Percentiles rank a stretch among this genome's conserved stretches.
These are phyloP conservation scores for Apophysomyces variabilis DNA, from an alignment of 371 early-diverging fungal species.

Conservation along the genomic window DNA sequence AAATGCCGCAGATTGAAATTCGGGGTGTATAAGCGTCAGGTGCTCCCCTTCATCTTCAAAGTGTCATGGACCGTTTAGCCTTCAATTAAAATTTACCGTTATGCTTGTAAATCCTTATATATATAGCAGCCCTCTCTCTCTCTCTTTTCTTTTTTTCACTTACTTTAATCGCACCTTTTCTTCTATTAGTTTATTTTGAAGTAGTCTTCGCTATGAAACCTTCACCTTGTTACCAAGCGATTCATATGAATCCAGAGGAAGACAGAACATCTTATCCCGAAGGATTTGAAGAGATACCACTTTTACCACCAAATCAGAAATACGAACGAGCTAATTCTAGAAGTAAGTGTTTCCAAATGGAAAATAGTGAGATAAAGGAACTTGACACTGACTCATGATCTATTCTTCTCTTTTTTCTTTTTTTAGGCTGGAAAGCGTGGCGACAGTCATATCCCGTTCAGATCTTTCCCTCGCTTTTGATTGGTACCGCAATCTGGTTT, in stretches of 20 bases:
- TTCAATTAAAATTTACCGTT: conserved; percentile 3
- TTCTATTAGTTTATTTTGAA: no score
- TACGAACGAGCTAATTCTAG: not conserved
- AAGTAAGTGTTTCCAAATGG: conserved; percentile 9
- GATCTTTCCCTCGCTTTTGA: conserved; percentile 35
- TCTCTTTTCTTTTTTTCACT: no score
- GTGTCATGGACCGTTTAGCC: not conserved
- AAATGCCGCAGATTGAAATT: conserved; percentile 7
- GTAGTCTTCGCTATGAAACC: not conserved
- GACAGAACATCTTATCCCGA: not conserved
- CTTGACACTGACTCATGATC: no score
- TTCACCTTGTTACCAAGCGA: not conserved
- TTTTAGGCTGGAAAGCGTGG: conserved; percentile 1
- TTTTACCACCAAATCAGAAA: not conserved
- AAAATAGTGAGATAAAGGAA: no score
- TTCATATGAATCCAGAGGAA: not conserved
- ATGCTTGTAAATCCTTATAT: not conserved
- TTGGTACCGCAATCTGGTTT: conserved; percentile 49
- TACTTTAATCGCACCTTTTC: no score
- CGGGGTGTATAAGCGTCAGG: not conserved
- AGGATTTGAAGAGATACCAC: conserved; percentile 4
- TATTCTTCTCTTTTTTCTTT: not conserved
- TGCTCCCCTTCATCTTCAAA: conserved; percentile 1
- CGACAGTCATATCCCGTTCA: not conserved
- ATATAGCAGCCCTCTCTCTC: no score